phyloP scores from a whole-genome alignment of 306 rosid species.

The Quercus mongolica region DNA sequence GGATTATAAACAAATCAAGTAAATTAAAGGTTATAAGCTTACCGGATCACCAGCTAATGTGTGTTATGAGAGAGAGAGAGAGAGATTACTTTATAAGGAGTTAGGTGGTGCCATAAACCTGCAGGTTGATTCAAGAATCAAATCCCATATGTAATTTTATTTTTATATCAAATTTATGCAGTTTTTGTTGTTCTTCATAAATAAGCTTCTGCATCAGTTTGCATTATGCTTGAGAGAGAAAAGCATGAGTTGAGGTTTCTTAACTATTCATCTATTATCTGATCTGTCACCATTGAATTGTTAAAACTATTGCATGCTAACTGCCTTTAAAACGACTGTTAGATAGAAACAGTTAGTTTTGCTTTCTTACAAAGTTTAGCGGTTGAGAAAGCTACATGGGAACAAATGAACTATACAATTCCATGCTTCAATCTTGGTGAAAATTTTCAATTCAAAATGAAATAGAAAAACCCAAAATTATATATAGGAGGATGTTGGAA shows the following conservation, averaged over 20 bases:
- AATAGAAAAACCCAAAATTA: not conserved
- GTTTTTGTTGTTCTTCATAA: not conserved
- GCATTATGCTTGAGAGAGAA: conserved; percentile 18
- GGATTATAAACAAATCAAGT: no score
- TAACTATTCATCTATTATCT: conserved; percentile 3
- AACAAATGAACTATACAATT: conserved; percentile 24
- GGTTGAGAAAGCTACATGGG: conserved; percentile 41
- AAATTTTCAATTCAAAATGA: not conserved
- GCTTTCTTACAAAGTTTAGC: conserved; percentile 38
- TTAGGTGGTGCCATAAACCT: no score
- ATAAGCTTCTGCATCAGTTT: not conserved
- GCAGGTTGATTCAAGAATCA: no score
- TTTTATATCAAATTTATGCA: no score
- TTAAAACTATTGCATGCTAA: not conserved
- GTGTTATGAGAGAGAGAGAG: no score
- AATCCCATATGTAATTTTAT: not conserved
- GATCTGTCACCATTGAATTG: not conserved
- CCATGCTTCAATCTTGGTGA: not conserved
- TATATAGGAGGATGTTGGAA: no score
- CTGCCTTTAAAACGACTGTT: conserved; percentile 19
- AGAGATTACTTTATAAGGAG: no score
- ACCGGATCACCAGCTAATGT: no score
- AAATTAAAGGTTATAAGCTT: no score
- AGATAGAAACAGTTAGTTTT: not conserved
- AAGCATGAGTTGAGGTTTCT: conserved; percentile 20